Base-by-base conservation (phyloP, 1,284 basidiomycete genomes). In the Puccinia brachypodii region DNA sequence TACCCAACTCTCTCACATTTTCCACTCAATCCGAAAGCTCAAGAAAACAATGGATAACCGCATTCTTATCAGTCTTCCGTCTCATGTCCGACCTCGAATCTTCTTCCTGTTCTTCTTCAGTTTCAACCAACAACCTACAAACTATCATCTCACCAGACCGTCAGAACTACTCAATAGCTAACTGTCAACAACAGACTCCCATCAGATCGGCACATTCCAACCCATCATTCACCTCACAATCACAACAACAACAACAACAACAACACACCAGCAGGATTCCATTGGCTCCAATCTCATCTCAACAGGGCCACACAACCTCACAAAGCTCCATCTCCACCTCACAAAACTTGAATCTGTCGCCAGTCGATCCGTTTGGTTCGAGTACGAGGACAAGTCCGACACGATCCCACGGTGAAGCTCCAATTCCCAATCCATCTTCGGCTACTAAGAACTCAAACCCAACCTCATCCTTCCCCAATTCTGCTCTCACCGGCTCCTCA, bases 241-340 rank as follows among this genome's bases (percentile, higher is more conserved):
- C 31, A 16, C 58, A 62, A 33, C 58, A 58, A 53, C 60, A 28
- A 13, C 60, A 62, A 31, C 74, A 8, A 28, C 38, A 11, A 6
- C 38, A 44, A 4, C 74, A 76, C 56, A 76, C 74, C 19, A 76
- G 56, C n/a, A 53, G 74, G 11, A 62, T 76, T 33, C 56, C 74
- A 9, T 42, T 42, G 7, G 68, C 68, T 7, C 68, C 68, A 14
- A 71, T 71, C 44, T 44, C 66, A 36, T 69, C 66, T 44, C 68
- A 71, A 47, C 42, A 42, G 14, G 22, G 25, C 16, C 40, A 44
- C 68, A 28, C 68, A 7, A 28, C 19, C 68, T 44, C 40, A 19
- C 40, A n/a, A 31, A 28, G 28, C 28, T 50, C 40, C 28, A 28
- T 44, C 40, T 28, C 42, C 1, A 33, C 44, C 44, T 71, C 68